Percentiles rank a stretch among this genome's conserved stretches.
These are phyloP conservation scores for Talinum fruticosum DNA, from an alignment of 148 eudicot species.

Conservation along the genomic window DNA sequence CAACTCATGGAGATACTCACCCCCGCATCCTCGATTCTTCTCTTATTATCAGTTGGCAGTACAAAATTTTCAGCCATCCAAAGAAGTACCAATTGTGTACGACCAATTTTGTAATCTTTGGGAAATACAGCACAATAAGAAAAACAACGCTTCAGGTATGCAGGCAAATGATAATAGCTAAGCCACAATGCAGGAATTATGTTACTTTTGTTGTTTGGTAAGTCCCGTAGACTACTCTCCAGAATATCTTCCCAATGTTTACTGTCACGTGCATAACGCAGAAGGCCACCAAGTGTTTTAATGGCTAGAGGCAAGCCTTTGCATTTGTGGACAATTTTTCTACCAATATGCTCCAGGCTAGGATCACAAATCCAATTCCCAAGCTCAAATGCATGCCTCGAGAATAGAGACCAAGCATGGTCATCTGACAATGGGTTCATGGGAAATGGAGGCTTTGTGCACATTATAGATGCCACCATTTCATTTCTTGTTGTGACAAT, in stretches of 20 bases:
- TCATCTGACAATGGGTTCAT: conserved; percentile 13
- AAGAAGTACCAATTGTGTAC: conserved; percentile 5
- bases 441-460: background rate
- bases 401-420: conserved; percentile 13
- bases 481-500: conserved; percentile 24
- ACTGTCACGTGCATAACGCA: background rate
- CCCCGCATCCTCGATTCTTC: conserved; percentile 8
- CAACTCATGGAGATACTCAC: background rate
- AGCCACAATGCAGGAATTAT: conserved; percentile 13
- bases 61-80: conserved; percentile 20
- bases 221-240: conserved; percentile 8
- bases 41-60: background rate
- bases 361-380: background rate
- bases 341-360: background rate
- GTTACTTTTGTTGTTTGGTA: background rate
- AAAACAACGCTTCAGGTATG: conserved; percentile 13
- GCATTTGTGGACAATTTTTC: conserved; percentile 4
- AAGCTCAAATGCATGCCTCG: conserved; percentile 16
- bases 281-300: conserved; percentile 15
- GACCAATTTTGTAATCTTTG: conserved; percentile 1
- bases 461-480: conserved; percentile 6
- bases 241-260: conserved; percentile 3
- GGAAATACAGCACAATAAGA: conserved; percentile 21
- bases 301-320: conserved; percentile 14
- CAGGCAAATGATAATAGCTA: conserved; percentile 19